Percentiles rank a stretch among this genome's conserved stretches.
phyloP scores from a whole-genome alignment of 1,139 yeast genomes.

The Taphrina populina region DNA sequence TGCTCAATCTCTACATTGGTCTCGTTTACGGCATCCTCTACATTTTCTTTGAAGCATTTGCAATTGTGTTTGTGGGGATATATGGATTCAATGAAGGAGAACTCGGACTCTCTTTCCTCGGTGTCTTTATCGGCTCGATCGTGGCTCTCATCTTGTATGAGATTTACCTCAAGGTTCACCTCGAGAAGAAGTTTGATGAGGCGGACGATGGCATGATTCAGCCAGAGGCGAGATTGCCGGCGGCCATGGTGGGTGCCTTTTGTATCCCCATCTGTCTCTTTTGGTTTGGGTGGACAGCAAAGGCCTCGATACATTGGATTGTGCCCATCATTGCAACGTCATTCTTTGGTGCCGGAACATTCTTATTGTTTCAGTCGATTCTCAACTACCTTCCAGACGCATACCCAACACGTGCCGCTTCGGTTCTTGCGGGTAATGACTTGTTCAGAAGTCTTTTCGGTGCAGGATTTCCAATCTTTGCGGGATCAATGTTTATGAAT shows the following conservation, averaged over 20 bases:
- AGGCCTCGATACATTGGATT: constrained; percentile 66
- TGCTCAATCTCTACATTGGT: constrained; percentile 47
- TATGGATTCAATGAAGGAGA: constrained; percentile 66
- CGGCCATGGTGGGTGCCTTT: constrained; percentile 69
- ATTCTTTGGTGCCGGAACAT: constrained; percentile 64
- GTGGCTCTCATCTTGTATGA: constrained; percentile 24
- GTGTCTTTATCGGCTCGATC: constrained; percentile 57
- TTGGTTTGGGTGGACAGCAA: constrained; percentile 82
- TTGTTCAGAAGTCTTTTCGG: constrained; percentile 57
- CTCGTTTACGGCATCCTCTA: constrained; percentile 65
- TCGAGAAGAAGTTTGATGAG: constrained; percentile 24
- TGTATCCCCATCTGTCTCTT: constrained; percentile 67
- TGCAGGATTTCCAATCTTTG: constrained; percentile 64
- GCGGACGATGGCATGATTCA: constrained; percentile 52
- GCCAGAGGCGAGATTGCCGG: constrained; percentile 79
- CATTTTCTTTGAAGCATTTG: constrained; percentile 68
- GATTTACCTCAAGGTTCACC: constrained; percentile 8
- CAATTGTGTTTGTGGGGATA: constrained; percentile 66
- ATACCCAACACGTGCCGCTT: constrained; percentile 67
- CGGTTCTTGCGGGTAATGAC: constrained; percentile 72
- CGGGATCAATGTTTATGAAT: constrained; percentile 53
- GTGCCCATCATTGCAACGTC: constrained; percentile 72
- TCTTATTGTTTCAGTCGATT: constrained; percentile 49
- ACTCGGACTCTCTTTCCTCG: constrained; percentile 76
- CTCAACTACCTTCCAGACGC: constrained; percentile 73